Percentiles rank a stretch among this genome's conserved stretches.
Conservation (phyloP, 768 basidiomycete species). For the Kwoniella sp. region DNA sequence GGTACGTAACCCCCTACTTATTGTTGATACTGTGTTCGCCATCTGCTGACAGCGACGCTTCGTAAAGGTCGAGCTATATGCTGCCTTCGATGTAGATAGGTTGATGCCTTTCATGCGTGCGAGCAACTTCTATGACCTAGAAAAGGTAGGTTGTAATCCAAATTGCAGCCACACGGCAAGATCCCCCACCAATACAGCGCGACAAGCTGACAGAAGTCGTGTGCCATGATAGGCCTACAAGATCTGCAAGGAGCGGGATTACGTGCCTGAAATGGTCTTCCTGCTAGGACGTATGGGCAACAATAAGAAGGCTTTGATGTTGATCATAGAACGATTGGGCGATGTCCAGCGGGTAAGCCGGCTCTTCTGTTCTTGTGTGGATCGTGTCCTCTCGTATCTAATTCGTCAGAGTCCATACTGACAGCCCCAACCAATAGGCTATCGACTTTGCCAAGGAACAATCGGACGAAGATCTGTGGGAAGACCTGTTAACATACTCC, state of each 20-base stretch:
- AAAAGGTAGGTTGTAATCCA: constrained; percentile 63
- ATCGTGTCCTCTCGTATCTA: background rate
- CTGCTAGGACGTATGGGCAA: constrained; percentile 96
- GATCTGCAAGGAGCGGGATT: constrained; percentile 78
- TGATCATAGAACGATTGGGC: constrained; percentile 92
- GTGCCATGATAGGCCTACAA: constrained; percentile 68
- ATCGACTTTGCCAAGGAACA: constrained; percentile 99
- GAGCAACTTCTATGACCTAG: constrained; percentile 87
- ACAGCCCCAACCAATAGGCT: constrained; percentile 65
- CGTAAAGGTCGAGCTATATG: constrained; percentile 79
- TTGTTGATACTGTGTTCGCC: background rate
- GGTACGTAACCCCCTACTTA: no score
- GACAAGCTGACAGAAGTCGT: no score
- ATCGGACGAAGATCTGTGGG: constrained; percentile 95
- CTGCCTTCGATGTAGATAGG: constrained; percentile 75
- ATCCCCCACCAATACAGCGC: no score
- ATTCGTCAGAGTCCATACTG: constrained; percentile 1
- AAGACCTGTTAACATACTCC: constrained; percentile 89
- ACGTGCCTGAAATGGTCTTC: constrained; percentile 97
- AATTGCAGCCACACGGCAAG: no score
- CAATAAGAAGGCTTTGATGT: constrained; percentile 87
- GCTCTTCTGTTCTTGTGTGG: background rate
- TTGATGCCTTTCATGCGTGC: constrained; percentile 89
- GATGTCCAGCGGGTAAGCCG: constrained; percentile 79
- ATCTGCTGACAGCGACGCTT: background rate